These are phyloP conservation scores for Durotheca rogersii DNA, from an alignment of 495 filamentous ascomycete genomes.

Conservation along the genomic window DNA sequence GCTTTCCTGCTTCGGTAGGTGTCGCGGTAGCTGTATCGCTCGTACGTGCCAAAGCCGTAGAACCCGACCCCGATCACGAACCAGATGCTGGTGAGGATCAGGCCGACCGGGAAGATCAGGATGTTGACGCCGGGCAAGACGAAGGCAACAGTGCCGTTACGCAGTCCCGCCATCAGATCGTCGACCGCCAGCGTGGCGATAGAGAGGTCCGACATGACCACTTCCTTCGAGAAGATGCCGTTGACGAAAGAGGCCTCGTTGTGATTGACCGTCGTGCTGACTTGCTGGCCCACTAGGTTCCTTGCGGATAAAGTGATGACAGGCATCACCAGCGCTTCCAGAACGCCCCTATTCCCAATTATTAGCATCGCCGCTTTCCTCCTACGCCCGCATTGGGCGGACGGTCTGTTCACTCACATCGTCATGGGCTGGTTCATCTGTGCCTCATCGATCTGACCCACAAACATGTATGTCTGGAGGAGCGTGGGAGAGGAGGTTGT, in stretches of 20 bases:
- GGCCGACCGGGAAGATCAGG: constrained; percentile 65
- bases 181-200: constrained; percentile 45
- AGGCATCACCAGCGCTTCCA: constrained; percentile 64
- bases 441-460: constrained; percentile 53
- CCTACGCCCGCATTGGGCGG: no score
- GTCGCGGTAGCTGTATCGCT: constrained; percentile 63
- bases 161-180: constrained; percentile 32
- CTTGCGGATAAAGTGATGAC: constrained; percentile 58
- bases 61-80: constrained; percentile 52
- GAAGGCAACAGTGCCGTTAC: constrained; percentile 53
- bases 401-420: constrained; percentile 40
- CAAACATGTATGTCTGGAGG: constrained; percentile 54
- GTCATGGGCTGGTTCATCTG: constrained; percentile 41
- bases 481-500: constrained; percentile 29
- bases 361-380: constrained; percentile 38
- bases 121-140: constrained; percentile 66
- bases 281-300: constrained; percentile 41
- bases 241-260: constrained; percentile 68
- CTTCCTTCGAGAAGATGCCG: constrained; percentile 61
- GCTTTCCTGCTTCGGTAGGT: constrained; percentile 58
- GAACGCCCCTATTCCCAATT: constrained; percentile 44
- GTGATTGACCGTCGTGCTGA: constrained; percentile 62
- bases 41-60: constrained; percentile 63
- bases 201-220: constrained; percentile 44
- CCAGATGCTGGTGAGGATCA: constrained; percentile 67